Percentiles rank a stretch among this genome's conserved stretches.
Evolutionary conservation across 371 early-diverging fungal species (phyloP).

Genomic region (Actinomortierella wolfii): DNA sequence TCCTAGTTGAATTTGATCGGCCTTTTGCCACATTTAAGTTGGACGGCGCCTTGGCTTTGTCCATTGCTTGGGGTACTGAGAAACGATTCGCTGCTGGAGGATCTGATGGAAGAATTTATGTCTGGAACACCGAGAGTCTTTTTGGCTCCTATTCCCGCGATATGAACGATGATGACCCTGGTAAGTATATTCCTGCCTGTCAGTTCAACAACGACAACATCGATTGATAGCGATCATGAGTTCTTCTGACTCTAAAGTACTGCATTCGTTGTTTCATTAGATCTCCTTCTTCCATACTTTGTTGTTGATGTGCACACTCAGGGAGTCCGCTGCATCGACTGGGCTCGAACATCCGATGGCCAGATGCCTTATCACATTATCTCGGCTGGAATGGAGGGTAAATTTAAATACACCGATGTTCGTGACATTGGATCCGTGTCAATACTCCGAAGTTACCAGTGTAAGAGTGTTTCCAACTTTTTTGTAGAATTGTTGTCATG

Average conservation of each 20-base stretch:
- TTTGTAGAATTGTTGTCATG: no score
- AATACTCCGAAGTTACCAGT: slow-evolving; percentile 4
- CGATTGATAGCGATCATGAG: neutral
- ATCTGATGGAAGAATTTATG: slow-evolving; percentile 26
- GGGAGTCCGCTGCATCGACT: slow-evolving; percentile 29
- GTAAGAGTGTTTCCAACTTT: no score
- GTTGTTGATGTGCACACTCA: slow-evolving; percentile 34
- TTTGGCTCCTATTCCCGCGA: slow-evolving; percentile 21
- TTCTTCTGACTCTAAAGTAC: neutral
- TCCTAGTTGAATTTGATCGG: slow-evolving; percentile 17
- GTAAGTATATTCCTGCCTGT: slow-evolving; percentile 6
- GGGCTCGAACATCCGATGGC: slow-evolving; percentile 15
- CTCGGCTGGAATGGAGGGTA: slow-evolving; percentile 35
- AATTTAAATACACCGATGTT: slow-evolving; percentile 27
- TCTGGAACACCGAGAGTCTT: slow-evolving; percentile 36
- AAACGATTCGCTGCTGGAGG: slow-evolving; percentile 25
- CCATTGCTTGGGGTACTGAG: slow-evolving; percentile 32
- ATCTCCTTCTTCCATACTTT: slow-evolving; percentile 27
- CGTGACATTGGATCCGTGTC: slow-evolving; percentile 24
- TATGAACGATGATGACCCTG: slow-evolving; percentile 25
- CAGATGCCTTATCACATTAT: slow-evolving; percentile 22
- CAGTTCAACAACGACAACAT: neutral
- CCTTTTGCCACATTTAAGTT: slow-evolving; percentile 29
- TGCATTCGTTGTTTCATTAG: slow-evolving; percentile 4
- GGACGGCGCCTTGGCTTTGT: slow-evolving; percentile 34